Conservation (phyloP, 768 basidiomycete species). For the Collybia sordida region DNA sequence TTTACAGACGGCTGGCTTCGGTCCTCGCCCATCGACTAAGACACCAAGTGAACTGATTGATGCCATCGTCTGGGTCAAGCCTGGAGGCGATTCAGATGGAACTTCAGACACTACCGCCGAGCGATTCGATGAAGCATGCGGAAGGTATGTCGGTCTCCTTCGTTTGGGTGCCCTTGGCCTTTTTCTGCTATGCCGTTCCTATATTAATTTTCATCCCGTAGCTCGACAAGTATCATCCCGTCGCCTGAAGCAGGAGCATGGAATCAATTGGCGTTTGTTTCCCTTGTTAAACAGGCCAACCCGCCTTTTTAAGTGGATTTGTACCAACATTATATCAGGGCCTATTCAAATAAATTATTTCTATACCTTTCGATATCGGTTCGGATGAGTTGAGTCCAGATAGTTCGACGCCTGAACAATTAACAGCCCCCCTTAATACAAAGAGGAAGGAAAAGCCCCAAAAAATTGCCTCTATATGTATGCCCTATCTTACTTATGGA, state of each 20-base stretch:
- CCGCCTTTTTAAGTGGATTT: constrained; percentile 15
- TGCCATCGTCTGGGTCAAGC: constrained; percentile 41
- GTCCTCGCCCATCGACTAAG: constrained; percentile 30
- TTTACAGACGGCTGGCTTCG: constrained; percentile 27
- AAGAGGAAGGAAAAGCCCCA: no score
- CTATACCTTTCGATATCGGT: no score
- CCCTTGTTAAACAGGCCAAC: constrained; percentile 25
- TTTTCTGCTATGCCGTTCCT: constrained; percentile 14
- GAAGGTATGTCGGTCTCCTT: constrained; percentile 5
- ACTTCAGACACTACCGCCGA: constrained; percentile 30
- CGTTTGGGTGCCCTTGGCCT: not conserved
- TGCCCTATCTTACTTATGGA: no score
- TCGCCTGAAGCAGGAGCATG: constrained; percentile 36
- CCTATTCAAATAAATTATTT: no score
- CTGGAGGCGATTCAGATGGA: constrained; percentile 39
- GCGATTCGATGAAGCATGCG: constrained; percentile 29
- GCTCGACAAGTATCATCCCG: constrained; percentile 15
- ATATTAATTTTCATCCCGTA: not conserved
- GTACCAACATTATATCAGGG: no score
- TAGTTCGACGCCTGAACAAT: no score
- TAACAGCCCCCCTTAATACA: no score
- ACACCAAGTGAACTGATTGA: constrained; percentile 29
- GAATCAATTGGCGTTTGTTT: constrained; percentile 32
- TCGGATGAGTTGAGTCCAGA: no score
- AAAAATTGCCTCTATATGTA: no score